phyloP scores from a whole-genome alignment of 1,284 basidiomycete species.

The Fistulinella cinereoalba region DNA sequence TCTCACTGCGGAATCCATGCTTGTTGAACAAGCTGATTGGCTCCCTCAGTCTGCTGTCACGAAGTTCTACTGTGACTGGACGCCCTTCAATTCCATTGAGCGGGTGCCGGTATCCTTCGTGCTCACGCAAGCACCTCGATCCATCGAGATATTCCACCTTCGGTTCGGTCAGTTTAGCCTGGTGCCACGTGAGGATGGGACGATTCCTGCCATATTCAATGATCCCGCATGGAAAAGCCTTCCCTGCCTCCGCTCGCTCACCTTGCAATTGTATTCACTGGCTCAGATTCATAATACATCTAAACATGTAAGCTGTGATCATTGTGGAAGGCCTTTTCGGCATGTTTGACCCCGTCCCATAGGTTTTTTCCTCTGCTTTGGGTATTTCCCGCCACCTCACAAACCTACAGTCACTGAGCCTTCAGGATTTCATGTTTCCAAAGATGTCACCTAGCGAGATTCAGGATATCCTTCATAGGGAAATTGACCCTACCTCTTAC shows the following conservation, averaged over 20 bases:
- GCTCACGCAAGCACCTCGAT: neutral
- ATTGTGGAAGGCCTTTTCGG: neutral
- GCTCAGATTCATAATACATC: no score
- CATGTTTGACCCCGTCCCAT: neutral
- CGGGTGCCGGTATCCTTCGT: neutral
- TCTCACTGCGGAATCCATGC: neutral
- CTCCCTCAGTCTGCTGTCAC: constrained; percentile 1
- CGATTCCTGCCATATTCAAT: neutral
- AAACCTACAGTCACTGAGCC: neutral
- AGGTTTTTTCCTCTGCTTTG: neutral
- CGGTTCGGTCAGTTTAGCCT: neutral
- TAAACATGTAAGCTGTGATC: neutral
- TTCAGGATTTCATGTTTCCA: neutral
- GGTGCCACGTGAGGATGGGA: no score
- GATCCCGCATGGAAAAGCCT: neutral
- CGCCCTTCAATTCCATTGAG: neutral
- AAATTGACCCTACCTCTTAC: neutral
- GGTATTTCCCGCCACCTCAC: neutral
- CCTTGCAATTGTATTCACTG: no score
- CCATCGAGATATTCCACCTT: neutral
- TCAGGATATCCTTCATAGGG: neutral
- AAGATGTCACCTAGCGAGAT: neutral
- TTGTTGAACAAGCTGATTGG: neutral
- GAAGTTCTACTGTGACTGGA: neutral
- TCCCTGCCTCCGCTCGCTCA: neutral